phyloP scores from a whole-genome alignment of 305 asterid genomes.

The Fraxinus latifolia region DNA sequence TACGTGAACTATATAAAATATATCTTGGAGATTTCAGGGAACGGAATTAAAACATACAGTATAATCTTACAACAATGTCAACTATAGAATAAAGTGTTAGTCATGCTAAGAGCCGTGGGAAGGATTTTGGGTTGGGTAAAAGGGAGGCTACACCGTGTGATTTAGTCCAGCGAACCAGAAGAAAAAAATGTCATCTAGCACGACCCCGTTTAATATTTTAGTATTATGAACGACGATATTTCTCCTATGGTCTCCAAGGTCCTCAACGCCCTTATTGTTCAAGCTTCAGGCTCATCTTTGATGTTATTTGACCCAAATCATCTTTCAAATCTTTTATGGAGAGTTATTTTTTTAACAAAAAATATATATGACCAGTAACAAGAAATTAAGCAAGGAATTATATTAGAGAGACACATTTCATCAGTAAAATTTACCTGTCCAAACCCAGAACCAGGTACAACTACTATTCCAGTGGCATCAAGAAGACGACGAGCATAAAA shows the following conservation, averaged over 20 bases:
- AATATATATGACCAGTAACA: neutral
- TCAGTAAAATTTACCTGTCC: slow-evolving; percentile 59
- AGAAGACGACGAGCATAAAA: slow-evolving; percentile 76
- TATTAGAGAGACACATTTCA: neutral
- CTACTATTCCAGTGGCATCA: slow-evolving; percentile 82
- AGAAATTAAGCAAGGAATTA: neutral
- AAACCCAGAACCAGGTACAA: slow-evolving; percentile 97
- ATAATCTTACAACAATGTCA: neutral
- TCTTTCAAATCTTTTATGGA: neutral
- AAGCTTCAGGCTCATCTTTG: neutral
- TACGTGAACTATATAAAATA: neutral
- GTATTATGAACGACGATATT: neutral
- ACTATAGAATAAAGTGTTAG: neutral
- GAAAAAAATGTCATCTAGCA: neutral
- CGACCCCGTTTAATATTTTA: neutral
- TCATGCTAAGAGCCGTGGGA: neutral
- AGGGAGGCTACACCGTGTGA: neutral
- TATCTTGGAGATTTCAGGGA: neutral
- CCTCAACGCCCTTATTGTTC: neutral
- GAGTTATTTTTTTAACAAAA: too few relatives aligned
- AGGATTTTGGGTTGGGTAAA: neutral
- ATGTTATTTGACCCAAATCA: neutral
- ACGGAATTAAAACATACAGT: neutral
- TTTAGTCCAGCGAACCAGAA: neutral
- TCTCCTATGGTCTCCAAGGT: neutral